Evolutionary conservation across 2,329 filamentous ascomycete genomes (phyloP).

Genomic region (Hymenoscyphus fructigenus): DNA sequence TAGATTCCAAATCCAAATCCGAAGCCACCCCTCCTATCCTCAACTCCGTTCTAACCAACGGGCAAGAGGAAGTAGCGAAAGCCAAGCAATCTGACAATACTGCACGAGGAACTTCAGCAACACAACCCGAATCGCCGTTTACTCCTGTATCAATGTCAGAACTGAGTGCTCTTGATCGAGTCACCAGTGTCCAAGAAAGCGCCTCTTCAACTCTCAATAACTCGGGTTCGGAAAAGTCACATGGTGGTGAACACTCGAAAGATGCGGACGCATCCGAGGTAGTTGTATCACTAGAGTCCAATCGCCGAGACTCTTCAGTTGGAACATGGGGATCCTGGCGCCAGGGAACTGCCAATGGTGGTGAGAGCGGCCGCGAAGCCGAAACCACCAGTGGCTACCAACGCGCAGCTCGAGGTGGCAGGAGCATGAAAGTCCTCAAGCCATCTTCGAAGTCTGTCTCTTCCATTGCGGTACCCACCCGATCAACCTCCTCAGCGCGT

Average conservation of each 20-base stretch:
- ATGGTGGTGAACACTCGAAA: slow-evolving; percentile 17
- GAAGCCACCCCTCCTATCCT: slow-evolving; percentile 19
- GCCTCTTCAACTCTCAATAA: slow-evolving; percentile 17
- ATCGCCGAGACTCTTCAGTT: slow-evolving; percentile 48
- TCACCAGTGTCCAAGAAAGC: slow-evolving; percentile 23
- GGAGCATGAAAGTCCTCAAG: slow-evolving; percentile 89
- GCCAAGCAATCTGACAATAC: slow-evolving; percentile 14
- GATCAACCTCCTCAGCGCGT: slow-evolving; percentile 44
- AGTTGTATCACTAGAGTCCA: slow-evolving; percentile 20
- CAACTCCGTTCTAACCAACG: slow-evolving; percentile 14
- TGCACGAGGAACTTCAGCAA: slow-evolving; percentile 11
- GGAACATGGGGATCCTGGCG: slow-evolving; percentile 74
- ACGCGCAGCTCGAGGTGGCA: slow-evolving; percentile 62
- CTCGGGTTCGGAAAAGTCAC: slow-evolving; percentile 25
- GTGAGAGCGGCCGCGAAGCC: slow-evolving; percentile 21
- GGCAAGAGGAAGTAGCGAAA: slow-evolving; percentile 15
- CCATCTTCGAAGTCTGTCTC: slow-evolving; percentile 68
- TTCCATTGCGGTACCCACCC: slow-evolving; percentile 40
- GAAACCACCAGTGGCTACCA: slow-evolving; percentile 56
- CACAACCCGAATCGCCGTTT: slow-evolving; percentile 24
- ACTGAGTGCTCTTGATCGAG: slow-evolving; percentile 13
- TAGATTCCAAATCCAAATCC: slow-evolving; percentile 28
- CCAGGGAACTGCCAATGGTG: slow-evolving; percentile 42
- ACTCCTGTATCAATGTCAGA: slow-evolving; percentile 19
- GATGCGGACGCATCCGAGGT: slow-evolving; percentile 18